Evolutionary conservation across 176 grass and related monocot genomes (phyloP).

Genomic region (Zea mays): DNA sequence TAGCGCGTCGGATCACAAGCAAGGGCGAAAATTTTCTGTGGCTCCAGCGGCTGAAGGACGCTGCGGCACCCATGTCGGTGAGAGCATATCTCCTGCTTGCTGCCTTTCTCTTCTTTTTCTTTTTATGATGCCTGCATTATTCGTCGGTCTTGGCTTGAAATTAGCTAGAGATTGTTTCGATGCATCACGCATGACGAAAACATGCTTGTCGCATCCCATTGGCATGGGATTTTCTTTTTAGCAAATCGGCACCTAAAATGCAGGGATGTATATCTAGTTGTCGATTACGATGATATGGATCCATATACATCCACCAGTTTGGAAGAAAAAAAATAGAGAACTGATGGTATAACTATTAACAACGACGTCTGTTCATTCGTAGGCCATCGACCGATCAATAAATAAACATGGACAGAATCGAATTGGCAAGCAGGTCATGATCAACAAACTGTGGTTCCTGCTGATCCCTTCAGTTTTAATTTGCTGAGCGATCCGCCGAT

Average conservation of each 20-base stretch:
- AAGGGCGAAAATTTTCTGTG: constrained; percentile 39
- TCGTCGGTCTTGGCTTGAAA: too few species aligned
- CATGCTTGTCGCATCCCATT: not conserved
- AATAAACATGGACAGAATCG: too few species aligned
- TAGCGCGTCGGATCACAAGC: constrained; percentile 28
- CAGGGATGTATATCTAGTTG: not conserved
- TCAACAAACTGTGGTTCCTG: too few species aligned
- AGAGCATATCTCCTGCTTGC: too few species aligned
- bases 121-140: not conserved
- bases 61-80: constrained; percentile 53
- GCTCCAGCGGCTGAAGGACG: constrained; percentile 30
- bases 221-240: not conserved
- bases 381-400: too few species aligned
- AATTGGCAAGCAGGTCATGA: too few species aligned
- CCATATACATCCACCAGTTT: too few species aligned
- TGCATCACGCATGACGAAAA: not conserved
- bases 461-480: not conserved
- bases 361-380: not conserved
- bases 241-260: too few species aligned
- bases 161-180: not conserved
- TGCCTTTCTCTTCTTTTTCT: not conserved
- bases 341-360: not conserved
- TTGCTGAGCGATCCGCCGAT: not conserved
- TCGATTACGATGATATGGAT: not conserved
- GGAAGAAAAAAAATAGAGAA: not conserved